Conservation (phyloP, 208 protist genomes). For the Entamoeba nuttalli region DNA sequence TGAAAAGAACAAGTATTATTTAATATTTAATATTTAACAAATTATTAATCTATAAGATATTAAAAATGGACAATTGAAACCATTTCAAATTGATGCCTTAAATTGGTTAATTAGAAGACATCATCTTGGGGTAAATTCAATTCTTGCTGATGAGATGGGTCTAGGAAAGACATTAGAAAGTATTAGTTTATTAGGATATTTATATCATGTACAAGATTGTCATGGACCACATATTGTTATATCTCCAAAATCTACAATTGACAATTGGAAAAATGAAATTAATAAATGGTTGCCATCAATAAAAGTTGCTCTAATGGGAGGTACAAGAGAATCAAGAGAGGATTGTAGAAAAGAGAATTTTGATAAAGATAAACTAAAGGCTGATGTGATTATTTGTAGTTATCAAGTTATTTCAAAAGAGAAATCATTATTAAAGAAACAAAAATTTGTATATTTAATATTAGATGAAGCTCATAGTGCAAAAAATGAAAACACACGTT, state of each 20-base stretch:
- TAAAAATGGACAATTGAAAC: neutral
- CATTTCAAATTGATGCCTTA: conserved; percentile 2
- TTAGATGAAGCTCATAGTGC: conserved; percentile 22
- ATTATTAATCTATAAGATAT: neutral
- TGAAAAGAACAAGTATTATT: too few species aligned
- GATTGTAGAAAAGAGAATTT: neutral
- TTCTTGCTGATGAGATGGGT: conserved; percentile 98
- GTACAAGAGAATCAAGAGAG: neutral
- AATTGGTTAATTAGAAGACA: neutral
- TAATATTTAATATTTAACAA: too few species aligned
- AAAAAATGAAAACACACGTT: conserved; percentile 1
- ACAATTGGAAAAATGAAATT: conserved; percentile 90
- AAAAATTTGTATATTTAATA: conserved; percentile 30
- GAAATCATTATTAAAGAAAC: conserved; percentile 57
- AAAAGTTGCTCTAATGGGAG: neutral
- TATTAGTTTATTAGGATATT: neutral
- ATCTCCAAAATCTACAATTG: conserved; percentile 60
- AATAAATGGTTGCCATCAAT: conserved; percentile 18
- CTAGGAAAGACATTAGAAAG: conserved; percentile 40
- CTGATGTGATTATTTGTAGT: conserved; percentile 78
- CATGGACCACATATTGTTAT: conserved; percentile 1
- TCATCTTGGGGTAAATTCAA: conserved; percentile 47
- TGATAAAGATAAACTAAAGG: neutral
- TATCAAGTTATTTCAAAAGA: conserved; percentile 83
- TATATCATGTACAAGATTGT: neutral